Evolutionary conservation across 2,329 filamentous ascomycete genomes (phyloP).

Genomic region (Remersonia thermophila): DNA sequence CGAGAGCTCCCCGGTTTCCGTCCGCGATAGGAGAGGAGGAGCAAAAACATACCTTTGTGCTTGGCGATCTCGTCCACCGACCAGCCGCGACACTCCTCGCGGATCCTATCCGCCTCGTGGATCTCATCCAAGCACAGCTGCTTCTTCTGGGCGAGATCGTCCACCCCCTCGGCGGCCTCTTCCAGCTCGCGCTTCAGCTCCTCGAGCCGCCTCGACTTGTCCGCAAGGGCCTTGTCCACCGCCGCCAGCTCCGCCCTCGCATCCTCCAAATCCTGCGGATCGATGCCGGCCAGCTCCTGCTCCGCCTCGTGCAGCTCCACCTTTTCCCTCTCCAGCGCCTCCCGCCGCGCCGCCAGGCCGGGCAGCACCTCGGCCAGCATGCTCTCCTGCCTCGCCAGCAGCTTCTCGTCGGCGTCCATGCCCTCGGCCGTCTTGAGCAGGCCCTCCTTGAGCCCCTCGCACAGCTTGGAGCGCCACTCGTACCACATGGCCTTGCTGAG

Average conservation of each 20-base stretch:
- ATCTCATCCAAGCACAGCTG: slow-evolving; percentile 61
- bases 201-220: slow-evolving; percentile 55
- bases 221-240: slow-evolving; percentile 55
- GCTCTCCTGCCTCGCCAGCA: slow-evolving; percentile 55
- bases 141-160: slow-evolving; percentile 53
- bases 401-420: slow-evolving; percentile 60
- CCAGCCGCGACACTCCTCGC: slow-evolving; percentile 85
- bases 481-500: slow-evolving; percentile 97
- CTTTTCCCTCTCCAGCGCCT: slow-evolving; percentile 50
- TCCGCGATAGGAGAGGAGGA: slow-evolving; percentile 5
- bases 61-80: slow-evolving; percentile 66
- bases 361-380: slow-evolving; percentile 59
- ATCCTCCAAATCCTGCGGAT: slow-evolving; percentile 63
- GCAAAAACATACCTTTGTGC: slow-evolving; percentile 54
- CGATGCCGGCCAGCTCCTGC: slow-evolving; percentile 63
- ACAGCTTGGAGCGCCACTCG: slow-evolving; percentile 86
- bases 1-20: too few species aligned
- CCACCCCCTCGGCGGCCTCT: slow-evolving; percentile 53
- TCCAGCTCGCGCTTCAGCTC: slow-evolving; percentile 54
- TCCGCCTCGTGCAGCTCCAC: slow-evolving; percentile 59
- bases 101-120: slow-evolving; percentile 65
- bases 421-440: slow-evolving; percentile 63
- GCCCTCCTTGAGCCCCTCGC: slow-evolving; percentile 68
- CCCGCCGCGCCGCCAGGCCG: slow-evolving; percentile 45
- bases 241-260: slow-evolving; percentile 56